Evolutionary conservation across 1,139 yeast genomes (phyloP), one percentile per base, ranked within the genome.

Genomic region (Protomyces lactucae-debilis): DNA sequence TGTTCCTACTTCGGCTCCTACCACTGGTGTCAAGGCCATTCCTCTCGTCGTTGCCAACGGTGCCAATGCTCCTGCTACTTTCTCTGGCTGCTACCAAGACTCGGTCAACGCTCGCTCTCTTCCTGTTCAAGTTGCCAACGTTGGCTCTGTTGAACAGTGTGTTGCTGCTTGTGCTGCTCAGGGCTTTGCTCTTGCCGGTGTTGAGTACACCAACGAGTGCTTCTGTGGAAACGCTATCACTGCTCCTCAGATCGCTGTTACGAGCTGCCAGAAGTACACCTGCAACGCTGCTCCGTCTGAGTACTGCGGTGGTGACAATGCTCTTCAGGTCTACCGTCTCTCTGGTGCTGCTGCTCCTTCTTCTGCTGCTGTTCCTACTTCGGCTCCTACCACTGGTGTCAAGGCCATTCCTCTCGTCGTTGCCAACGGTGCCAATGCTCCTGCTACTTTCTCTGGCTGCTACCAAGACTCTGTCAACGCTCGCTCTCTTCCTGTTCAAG

Each of bases 81-180:
- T 43, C 48, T 16, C 48, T n/a, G 66, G 66, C 12, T 64, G 66
- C 54, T 60, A 51, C 61, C 43, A 60, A 16, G 66, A 64, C 36
- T 14, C 28, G 32, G 28, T 14, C 52, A 25, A 10, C 55, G 66
- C n/a, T 21, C 65, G 16, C 36, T 65, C 21, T 10, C 60, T 21
- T 36, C 48, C 45, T 36, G 40, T 35, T 59, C 43, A 43, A 16
- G 14, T 55, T 43, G 32, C 48, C 53, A 16, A 28, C 57, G 54
- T 52, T 37, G 45, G 39, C 18, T 45, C 59, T n/a, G 52, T 60
- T 18, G 60, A 60, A 37, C 48, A 32, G 14, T 60, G 64, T 40
- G 45, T 54, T 21, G 51, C 55, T 28, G 46, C 46, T 40, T 61
- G 65, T 18, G 40, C 36, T 25, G 61, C 65, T 3, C 53, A 51